Percentiles rank a stretch among this genome's conserved stretches.
These are phyloP conservation scores for Pterulicium gracile DNA, from an alignment of 1,284 basidiomycete genomes.

Conservation along the genomic window DNA sequence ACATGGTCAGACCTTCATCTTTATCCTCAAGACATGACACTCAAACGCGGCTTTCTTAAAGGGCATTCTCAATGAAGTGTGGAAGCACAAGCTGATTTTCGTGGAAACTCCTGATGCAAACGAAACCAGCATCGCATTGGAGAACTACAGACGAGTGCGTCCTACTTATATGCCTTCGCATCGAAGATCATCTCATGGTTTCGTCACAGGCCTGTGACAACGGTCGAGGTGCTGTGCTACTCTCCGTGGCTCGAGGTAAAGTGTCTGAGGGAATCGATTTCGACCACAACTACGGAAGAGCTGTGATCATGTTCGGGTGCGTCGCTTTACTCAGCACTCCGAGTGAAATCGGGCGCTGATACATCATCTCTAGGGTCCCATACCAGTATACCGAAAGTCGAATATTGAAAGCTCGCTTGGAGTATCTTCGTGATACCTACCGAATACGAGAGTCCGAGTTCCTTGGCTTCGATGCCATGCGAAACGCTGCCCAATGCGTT, in stretches of 20 bases:
- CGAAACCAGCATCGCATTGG: conserved; percentile 95
- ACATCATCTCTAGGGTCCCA: conserved; percentile 55
- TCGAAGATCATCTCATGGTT: conserved; percentile 1
- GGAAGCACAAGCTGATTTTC: conserved; percentile 99
- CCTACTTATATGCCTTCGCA: neutral
- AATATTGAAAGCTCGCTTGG: conserved; percentile 93
- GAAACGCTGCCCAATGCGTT: conserved; percentile 98
- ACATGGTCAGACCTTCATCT: conserved; percentile 69
- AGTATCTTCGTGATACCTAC: conserved; percentile 97
- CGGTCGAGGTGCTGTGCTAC: conserved; percentile 90
- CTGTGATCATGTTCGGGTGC: conserved; percentile 99
- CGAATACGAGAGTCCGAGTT: conserved; percentile 98
- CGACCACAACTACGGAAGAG: conserved; percentile 98
- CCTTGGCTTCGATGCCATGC: conserved; percentile 98
- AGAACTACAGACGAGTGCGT: conserved; percentile 89
- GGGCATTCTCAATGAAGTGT: conserved; percentile 98
- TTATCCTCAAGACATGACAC: conserved; percentile 2
- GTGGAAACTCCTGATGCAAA: conserved; percentile 99
- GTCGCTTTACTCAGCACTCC: conserved; percentile 13
- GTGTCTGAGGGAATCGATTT: conserved; percentile 99
- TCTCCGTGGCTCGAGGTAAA: conserved; percentile 97
- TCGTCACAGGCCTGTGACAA: conserved; percentile 86
- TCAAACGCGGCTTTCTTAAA: conserved; percentile 26
- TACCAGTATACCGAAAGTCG: conserved; percentile 99
- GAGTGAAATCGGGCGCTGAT: conserved; percentile 8